Evolutionary conservation across 140 eudicot genomes (phyloP), one percentile per base, ranked within the genome.

Genomic region (Oenanthe javanica): DNA sequence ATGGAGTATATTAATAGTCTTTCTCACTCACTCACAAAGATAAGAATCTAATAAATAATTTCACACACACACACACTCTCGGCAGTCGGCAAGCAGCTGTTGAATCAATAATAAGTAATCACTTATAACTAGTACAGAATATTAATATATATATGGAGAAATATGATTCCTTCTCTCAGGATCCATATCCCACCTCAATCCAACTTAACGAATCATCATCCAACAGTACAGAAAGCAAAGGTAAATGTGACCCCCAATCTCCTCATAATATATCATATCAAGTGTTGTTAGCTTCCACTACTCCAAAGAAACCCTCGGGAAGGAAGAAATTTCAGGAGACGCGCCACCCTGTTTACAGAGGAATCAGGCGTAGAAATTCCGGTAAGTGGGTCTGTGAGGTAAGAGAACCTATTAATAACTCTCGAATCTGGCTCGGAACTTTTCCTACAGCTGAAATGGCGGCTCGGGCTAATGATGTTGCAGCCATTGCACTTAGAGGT

Each of bases 371-470:
- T 48, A 84, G 97, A 82, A 77, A 85, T 70, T 89, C 96, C 13
- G 97, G 93, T 12, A 92, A 92, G 85, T 92, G 96, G 97, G 96
- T 90, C 1, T 92, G 93, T 46, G 97, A 92, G 54, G 86, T 92
- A 1, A 81, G 97, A 71, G 90, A 90, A 77, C 97, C 96, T 1
- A 89, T 87, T 50, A 92, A 90, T 85, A 92, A 89, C 45, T 66
- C 91, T 0, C 82, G 97, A 46, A 81, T 92, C 16, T 92, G 96
- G 97, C 84, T 92, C 0, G 97, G 97, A 21, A 90, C 93, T 0
- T 88, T 82, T 72, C 92, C 87, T 0, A 92, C 96, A 1, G 90
- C 87, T 21, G 96, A 92, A 46, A 92, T 92, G 97, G 97, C 97
- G 0, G 97, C 96, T 1, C 82, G 96, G 40, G 97, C 96, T 21